Evolutionary conservation across 371 early-diverging fungal genomes (phyloP).

Genomic region (Lichtheimia hyalospora): DNA sequence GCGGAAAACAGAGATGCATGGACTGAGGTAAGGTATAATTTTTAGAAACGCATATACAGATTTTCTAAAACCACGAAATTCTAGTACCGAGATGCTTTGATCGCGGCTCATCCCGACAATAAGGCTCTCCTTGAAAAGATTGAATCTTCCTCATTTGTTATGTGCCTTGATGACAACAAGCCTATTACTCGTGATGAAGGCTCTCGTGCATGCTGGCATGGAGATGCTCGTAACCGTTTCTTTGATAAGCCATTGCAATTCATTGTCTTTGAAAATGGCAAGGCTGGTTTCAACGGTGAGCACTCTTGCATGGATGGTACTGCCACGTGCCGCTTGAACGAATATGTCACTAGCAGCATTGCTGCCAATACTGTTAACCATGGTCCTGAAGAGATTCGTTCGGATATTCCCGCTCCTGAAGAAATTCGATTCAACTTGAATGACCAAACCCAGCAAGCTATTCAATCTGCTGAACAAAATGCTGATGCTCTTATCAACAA

Average conservation of each 20-base stretch:
- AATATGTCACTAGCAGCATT: constrained; percentile 53
- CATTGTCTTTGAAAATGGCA: constrained; percentile 94
- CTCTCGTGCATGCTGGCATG: constrained; percentile 86
- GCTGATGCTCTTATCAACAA: constrained; percentile 72
- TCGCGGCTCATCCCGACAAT: constrained; percentile 70
- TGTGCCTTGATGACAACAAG: constrained; percentile 84
- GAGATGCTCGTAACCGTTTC: constrained; percentile 92
- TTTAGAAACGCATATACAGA: constrained; percentile 1
- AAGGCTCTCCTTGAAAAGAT: constrained; percentile 72
- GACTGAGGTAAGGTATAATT: constrained; percentile 70
- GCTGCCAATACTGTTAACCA: constrained; percentile 64
- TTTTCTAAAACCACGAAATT: not conserved
- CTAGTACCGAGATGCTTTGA: constrained; percentile 60
- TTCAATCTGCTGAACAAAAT: constrained; percentile 62
- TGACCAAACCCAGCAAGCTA: constrained; percentile 48
- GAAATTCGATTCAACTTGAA: constrained; percentile 71
- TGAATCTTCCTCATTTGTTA: constrained; percentile 80
- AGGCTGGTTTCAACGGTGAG: constrained; percentile 94
- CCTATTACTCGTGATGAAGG: constrained; percentile 87
- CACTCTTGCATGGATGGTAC: constrained; percentile 98
- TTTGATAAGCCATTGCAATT: constrained; percentile 94
- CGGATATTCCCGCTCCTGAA: constrained; percentile 62
- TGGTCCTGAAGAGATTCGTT: constrained; percentile 50
- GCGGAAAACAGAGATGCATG: constrained; percentile 92
- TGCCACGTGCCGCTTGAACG: constrained; percentile 79